Conservation (phyloP, 345 rosid genomes). For the Eutrema heterophyllum region DNA sequence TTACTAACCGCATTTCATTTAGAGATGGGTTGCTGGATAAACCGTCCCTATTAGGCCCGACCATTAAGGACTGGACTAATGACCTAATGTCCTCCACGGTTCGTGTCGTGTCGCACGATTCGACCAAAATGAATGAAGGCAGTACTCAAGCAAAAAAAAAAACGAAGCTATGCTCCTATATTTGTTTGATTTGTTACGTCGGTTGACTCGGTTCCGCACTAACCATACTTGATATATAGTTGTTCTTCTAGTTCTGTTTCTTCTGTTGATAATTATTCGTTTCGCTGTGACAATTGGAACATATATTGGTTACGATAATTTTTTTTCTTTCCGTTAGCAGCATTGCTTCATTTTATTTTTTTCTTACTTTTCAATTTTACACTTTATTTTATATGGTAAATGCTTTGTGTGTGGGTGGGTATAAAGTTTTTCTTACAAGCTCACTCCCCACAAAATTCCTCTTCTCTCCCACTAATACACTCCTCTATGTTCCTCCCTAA, state of each 20-base stretch:
- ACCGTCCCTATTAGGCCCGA: neutral
- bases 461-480: constrained; percentile 24
- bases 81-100: neutral
- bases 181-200: no score
- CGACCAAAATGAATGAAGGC: neutral
- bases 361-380: neutral
- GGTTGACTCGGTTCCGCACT: no score
- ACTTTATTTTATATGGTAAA: neutral
- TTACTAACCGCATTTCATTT: no score
- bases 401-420: constrained; percentile 11
- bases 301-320: neutral
- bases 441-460: constrained; percentile 14
- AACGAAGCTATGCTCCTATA: no score
- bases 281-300: neutral
- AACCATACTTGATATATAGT: no score
- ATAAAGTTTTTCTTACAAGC: constrained; percentile 9
- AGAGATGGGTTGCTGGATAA: neutral
- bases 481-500: constrained; percentile 7
- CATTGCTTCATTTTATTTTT: neutral
- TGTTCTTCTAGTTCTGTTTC: no score
- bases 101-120: neutral
- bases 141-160: no score
- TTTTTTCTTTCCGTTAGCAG: no score
- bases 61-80: neutral
- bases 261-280: no score